Base-by-base conservation (phyloP, 169 alveolate species). In the Babesia ovata region DNA sequence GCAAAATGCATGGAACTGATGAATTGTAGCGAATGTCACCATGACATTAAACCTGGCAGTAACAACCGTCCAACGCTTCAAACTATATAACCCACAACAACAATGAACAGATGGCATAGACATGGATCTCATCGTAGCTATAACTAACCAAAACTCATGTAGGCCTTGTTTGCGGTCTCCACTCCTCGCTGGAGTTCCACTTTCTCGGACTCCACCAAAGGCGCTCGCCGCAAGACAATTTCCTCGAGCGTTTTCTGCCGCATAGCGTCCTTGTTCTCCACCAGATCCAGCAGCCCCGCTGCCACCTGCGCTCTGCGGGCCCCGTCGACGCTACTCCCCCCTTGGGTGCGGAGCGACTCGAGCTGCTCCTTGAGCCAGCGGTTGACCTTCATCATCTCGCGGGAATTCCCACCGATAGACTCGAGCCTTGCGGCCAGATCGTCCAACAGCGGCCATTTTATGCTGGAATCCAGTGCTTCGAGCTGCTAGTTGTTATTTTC, bases 351-450 rank as follows among this genome's bases (percentile, higher is more conserved):
- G 19, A 53, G 26, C n/a, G 54, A 14, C 57, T 72, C 84, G 16
- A 81, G 74, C 70, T 81, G 83, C 50, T 60, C 74, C 60, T 72
- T 81, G 36, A 81, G 42, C 88, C 88, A 81, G 22, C 50, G 45
- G 84, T 81, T 81, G 13, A 81, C 75, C 44, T 42, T 46, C 54
- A 72, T 36, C 75, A 81, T 46, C 48, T 81, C 88, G 17, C 66
- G 24, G 8, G 85, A 62, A 46, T 70, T 81, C 21, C 56, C 70
- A 4, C 74, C 78, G 14, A 39, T 53, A 17, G 58, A 69, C 60
- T 72, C 84, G 22, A 81, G 48, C 28, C 74, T 50, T 4, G 24
- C 45, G 10, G 54, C 62, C 44, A 81, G 79, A 29, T 81, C 88
- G 14, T 42, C 24, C n/a, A 63, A 63, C 69, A 81, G 61, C 42